Conservation (phyloP, 208 protist genomes). For the Crithidia acanthocephali region DNA sequence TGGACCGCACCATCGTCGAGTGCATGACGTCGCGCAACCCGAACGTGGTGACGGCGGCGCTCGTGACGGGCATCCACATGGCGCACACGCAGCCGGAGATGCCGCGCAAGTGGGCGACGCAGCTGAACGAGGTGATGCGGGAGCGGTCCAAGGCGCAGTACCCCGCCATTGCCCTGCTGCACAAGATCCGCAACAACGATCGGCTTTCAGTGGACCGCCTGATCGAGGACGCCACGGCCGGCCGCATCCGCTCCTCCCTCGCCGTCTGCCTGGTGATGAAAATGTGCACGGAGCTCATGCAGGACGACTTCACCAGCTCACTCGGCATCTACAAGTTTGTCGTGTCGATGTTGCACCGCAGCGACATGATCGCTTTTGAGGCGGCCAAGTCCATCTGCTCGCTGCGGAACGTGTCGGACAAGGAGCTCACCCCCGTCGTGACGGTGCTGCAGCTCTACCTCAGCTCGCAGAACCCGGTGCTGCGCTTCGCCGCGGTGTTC, state of each 20-base stretch:
- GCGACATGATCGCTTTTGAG: conserved; percentile 98
- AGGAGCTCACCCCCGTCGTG: conserved; percentile 94
- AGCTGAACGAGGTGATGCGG: conserved; percentile 94
- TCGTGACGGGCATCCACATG: conserved; percentile 98
- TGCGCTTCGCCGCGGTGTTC: conserved; percentile 96
- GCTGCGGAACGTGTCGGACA: conserved; percentile 84
- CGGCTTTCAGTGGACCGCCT: conserved; percentile 95
- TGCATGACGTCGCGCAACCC: conserved; percentile 96
- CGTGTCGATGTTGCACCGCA: conserved; percentile 89
- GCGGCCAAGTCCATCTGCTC: conserved; percentile 96
- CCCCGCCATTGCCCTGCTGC: conserved; percentile 96
- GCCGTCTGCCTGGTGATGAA: conserved; percentile 97
- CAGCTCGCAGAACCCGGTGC: conserved; percentile 86
- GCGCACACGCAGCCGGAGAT: conserved; percentile 81
- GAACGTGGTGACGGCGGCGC: conserved; percentile 95
- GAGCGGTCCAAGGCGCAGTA: conserved; percentile 96
- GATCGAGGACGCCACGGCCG: conserved; percentile 85
- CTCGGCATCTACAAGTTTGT: conserved; percentile 94
- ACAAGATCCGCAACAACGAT: conserved; percentile 97
- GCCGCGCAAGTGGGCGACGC: conserved; percentile 95
- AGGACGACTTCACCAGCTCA: conserved; percentile 83
- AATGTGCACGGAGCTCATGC: conserved; percentile 93
- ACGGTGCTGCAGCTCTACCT: conserved; percentile 95
- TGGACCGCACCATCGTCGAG: conserved; percentile 98
- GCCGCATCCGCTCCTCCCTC: conserved; percentile 92